Evolutionary conservation across 129 eudicot species (phyloP).

Genomic region (Heracleum sosnowskyi): DNA sequence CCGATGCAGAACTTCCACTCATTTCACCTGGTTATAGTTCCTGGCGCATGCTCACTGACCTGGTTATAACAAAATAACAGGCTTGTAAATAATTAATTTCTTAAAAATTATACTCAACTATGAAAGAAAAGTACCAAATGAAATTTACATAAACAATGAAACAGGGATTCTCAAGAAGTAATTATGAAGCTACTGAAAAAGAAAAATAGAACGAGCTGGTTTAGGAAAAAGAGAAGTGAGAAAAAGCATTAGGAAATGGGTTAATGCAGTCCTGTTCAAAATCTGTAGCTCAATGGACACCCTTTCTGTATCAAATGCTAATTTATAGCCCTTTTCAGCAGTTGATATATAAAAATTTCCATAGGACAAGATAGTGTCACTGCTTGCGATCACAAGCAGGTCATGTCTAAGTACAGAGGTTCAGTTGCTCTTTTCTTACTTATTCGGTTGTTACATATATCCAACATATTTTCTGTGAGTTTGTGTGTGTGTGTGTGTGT

Average conservation of each 20-base stretch:
- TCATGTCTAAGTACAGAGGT: neutral
- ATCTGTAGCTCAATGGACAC: neutral
- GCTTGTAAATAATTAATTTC: neutral
- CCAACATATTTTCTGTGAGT: too few species aligned
- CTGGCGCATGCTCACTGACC: conserved; percentile 22
- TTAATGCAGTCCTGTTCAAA: neutral
- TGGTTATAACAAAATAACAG: conserved; percentile 3
- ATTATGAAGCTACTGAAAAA: neutral
- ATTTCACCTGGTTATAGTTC: conserved; percentile 24
- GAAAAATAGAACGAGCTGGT: neutral
- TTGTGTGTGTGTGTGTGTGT: too few species aligned
- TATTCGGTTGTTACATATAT: too few species aligned
- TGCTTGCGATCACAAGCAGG: neutral
- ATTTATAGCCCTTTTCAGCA: neutral
- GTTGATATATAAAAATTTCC: too few species aligned
- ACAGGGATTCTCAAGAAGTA: neutral
- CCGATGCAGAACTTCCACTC: conserved; percentile 52
- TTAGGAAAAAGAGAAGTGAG: neutral
- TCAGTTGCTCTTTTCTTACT: too few species aligned
- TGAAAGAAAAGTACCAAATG: neutral
- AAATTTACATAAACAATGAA: neutral
- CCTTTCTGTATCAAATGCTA: neutral
- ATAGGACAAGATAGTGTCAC: neutral
- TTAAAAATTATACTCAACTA: neutral
- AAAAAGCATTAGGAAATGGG: neutral